Conservation (phyloP, 169 alveolate species). For the Cryptosporidium canis region DNA sequence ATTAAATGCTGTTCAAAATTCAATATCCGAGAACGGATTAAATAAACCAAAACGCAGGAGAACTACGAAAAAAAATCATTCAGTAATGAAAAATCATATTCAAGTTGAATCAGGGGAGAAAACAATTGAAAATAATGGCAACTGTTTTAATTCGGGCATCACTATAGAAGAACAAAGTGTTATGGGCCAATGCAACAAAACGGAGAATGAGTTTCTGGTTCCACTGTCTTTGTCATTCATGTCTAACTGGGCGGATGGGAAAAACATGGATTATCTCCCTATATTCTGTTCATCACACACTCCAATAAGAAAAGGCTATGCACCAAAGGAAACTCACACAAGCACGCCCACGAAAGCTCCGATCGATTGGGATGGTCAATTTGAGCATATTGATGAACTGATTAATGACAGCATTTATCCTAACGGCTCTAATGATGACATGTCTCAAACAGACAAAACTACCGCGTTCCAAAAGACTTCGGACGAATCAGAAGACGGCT, state of each 20-base stretch:
- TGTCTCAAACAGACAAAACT: conserved; percentile 36
- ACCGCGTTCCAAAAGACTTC: neutral
- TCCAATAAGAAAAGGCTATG: conserved; percentile 35
- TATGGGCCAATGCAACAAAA: neutral
- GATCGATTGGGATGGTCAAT: conserved; percentile 16
- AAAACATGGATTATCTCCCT: neutral
- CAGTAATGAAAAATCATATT: neutral
- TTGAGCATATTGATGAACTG: conserved; percentile 6
- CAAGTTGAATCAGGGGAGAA: neutral
- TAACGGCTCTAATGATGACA: neutral
- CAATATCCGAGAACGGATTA: neutral
- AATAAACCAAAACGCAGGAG: neutral
- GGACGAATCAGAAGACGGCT: conserved; percentile 1
- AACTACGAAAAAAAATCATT: neutral
- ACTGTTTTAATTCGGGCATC: neutral
- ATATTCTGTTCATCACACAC: conserved; percentile 8
- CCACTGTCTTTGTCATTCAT: conserved; percentile 36
- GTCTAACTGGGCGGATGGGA: neutral
- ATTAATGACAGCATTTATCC: neutral
- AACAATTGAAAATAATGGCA: neutral
- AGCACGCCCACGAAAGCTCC: neutral
- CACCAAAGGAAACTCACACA: neutral
- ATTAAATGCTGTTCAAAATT: neutral
- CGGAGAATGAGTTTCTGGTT: conserved; percentile 2
- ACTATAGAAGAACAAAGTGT: neutral